phyloP scores from a whole-genome alignment of 2,329 filamentous ascomycete species.

The Colletotrichum ledebouriae region DNA sequence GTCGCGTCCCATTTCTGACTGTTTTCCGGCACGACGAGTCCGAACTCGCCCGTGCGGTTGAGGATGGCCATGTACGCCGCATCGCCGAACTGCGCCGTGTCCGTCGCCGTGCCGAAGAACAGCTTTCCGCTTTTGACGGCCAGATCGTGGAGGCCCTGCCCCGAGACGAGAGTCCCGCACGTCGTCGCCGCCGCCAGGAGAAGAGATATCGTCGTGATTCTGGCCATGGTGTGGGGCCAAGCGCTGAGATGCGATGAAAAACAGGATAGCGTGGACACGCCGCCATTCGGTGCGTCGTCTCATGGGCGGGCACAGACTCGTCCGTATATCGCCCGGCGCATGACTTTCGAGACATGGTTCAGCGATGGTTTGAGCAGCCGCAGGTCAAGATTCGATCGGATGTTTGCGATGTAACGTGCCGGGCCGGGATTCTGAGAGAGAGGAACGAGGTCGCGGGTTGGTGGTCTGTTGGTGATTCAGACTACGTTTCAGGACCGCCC shows the following conservation, averaged over 20 bases:
- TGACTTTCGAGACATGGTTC: neutral
- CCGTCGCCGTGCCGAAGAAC: constrained; percentile 75
- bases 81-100: constrained; percentile 53
- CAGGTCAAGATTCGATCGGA: constrained; percentile 22
- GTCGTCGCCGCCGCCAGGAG: neutral
- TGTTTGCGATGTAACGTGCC: constrained; percentile 15
- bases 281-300: constrained; percentile 10
- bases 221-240: neutral
- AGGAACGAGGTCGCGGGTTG: neutral
- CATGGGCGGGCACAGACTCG: constrained; percentile 5
- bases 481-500: constrained; percentile 32
- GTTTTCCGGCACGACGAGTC: constrained; percentile 48
- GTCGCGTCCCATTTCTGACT: constrained; percentile 67
- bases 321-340: neutral
- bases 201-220: neutral
- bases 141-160: constrained; percentile 59
- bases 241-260: constrained; percentile 13
- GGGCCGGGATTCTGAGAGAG: neutral
- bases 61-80: constrained; percentile 67
- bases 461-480: constrained; percentile 19
- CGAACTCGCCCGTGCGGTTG: constrained; percentile 68
- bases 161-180: constrained; percentile 35
- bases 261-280: neutral
- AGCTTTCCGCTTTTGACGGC: constrained; percentile 65
- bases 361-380: no score